Conservation (phyloP, 1,139 yeast genomes). For the Pichia cactophila region DNA sequence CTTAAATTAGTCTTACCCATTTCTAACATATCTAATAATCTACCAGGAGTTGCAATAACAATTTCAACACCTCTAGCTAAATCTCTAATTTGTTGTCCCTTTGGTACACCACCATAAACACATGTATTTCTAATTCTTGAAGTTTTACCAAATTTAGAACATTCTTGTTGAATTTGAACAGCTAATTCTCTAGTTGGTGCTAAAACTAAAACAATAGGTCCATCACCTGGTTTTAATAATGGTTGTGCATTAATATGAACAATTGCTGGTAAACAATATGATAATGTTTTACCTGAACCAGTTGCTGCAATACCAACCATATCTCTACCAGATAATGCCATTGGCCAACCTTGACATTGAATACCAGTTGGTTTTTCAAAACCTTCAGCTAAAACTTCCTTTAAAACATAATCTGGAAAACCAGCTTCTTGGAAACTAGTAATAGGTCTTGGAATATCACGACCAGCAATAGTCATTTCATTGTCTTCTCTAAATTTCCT, state of each 20-base stretch:
- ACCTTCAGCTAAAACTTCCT: constrained; percentile 86
- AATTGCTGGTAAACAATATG: constrained; percentile 93
- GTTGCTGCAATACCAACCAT: constrained; percentile 98
- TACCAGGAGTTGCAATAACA: constrained; percentile 95
- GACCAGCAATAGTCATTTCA: constrained; percentile 81
- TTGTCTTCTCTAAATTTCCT: constrained; percentile 67
- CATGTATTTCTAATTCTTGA: constrained; percentile 95
- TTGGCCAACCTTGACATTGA: constrained; percentile 99
- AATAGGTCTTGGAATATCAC: constrained; percentile 90
- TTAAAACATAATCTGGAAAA: constrained; percentile 87
- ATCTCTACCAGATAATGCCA: constrained; percentile 98
- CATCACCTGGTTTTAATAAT: constrained; percentile 84
- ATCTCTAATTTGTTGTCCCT: constrained; percentile 95
- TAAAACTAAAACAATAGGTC: constrained; percentile 90
- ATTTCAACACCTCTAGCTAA: constrained; percentile 93
- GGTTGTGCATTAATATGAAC: constrained; percentile 99
- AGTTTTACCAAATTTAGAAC: constrained; percentile 86
- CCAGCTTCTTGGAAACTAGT: constrained; percentile 93
- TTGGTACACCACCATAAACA: constrained; percentile 99
- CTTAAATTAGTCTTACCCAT: constrained; percentile 89
- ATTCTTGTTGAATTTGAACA: constrained; percentile 92
- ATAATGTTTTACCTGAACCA: constrained; percentile 97
- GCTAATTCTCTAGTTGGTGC: constrained; percentile 99
- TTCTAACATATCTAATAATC: constrained; percentile 96
- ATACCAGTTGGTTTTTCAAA: constrained; percentile 92